A percentile compares a stretch with the other conserved stretches of the same genome.
phyloP scores from a whole-genome alignment of 2,329 filamentous ascomycete species.

The Zasmidium angulare region DNA sequence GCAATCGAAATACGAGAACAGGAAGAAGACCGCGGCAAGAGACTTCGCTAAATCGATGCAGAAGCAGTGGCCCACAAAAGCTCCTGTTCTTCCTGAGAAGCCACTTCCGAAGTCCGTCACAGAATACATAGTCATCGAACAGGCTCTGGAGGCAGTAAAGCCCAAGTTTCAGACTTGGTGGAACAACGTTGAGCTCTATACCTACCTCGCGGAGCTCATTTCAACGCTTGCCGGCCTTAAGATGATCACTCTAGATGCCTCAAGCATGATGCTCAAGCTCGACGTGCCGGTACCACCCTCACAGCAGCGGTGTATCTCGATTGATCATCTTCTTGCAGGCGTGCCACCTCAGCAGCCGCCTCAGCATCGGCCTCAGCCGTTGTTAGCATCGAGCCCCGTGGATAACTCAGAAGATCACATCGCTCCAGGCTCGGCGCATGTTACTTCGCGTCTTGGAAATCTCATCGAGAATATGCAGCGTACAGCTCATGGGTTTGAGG shows the following conservation, averaged over 20 bases:
- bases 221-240: neutral
- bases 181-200: conserved; percentile 12
- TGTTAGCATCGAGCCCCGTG: too few relatives aligned
- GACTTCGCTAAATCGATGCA: neutral
- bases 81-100: neutral
- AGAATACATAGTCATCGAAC: conserved; percentile 3
- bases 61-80: neutral
- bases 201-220: neutral
- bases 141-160: conserved; percentile 6
- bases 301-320: too few relatives aligned
- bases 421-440: too few relatives aligned
- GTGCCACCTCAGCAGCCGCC: too few relatives aligned
- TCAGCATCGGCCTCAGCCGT: too few relatives aligned
- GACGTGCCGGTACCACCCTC: too few relatives aligned
- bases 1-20: neutral
- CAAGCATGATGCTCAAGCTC: too few relatives aligned
- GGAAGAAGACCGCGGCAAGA: neutral
- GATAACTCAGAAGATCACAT: too few relatives aligned
- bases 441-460: too few relatives aligned
- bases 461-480: too few relatives aligned
- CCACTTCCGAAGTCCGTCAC: neutral
- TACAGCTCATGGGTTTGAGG: too few relatives aligned
- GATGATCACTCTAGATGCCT: neutral
- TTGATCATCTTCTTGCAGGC: too few relatives aligned
- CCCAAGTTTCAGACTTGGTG: conserved; percentile 14